These are phyloP conservation scores for Didymella keratinophila DNA, from an alignment of 2,329 filamentous ascomycete genomes.

Conservation along the genomic window DNA sequence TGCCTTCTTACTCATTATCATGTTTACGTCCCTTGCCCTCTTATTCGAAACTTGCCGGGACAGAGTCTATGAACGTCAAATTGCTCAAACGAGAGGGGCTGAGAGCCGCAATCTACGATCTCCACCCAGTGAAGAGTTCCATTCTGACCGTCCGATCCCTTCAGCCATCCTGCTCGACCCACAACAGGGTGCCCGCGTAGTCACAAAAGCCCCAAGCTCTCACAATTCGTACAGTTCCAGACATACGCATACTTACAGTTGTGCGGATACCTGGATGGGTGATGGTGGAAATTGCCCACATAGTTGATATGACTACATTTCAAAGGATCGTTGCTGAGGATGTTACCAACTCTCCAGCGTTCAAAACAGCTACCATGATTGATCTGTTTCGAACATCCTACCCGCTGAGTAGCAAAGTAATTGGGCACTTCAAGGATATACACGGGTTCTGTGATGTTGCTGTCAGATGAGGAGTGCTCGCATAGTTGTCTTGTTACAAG, in stretches of 20 bases:
- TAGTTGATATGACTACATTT: neutral
- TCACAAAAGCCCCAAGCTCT: neutral
- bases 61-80: neutral
- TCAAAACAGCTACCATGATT: too few relatives aligned
- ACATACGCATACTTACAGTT: neutral
- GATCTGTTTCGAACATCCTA: too few relatives aligned
- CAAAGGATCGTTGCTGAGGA: too few relatives aligned
- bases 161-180: neutral
- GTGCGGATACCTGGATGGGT: neutral
- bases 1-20: neutral
- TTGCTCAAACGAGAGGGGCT: neutral
- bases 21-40: neutral
- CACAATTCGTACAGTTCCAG: neutral
- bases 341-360: too few relatives aligned
- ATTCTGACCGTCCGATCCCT: neutral
- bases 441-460: too few relatives aligned
- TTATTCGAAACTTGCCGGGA: neutral
- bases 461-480: too few relatives aligned
- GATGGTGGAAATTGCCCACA: slow-evolving; percentile 7
- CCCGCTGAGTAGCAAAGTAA: too few relatives aligned
- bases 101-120: too few relatives aligned
- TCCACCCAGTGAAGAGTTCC: neutral
- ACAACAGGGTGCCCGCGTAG: neutral
- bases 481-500: too few relatives aligned
- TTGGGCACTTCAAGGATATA: too few relatives aligned